Evolutionary conservation across 768 basidiomycete species (phyloP).

Genomic region (Coprinellus aureogranulatus): DNA sequence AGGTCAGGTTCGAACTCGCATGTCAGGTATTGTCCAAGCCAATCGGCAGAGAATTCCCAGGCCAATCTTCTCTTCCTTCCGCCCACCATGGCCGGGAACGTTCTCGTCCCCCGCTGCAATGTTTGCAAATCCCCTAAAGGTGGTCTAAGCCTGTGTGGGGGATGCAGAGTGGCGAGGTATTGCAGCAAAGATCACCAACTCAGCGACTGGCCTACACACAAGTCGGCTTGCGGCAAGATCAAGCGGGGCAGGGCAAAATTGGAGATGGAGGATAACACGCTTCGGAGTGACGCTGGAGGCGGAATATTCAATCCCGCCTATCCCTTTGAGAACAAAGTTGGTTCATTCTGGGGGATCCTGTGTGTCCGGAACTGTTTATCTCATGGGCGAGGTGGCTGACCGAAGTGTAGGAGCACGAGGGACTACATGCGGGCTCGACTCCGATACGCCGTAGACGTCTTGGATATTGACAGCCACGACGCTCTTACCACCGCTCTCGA

Average conservation of each 20-base stretch:
- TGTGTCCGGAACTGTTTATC: not conserved
- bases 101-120: not conserved
- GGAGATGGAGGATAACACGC: slow-evolving; percentile 4
- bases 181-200: slow-evolving; percentile 11
- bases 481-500: slow-evolving; percentile 1
- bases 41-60: not conserved
- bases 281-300: not conserved
- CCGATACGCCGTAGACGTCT: not conserved
- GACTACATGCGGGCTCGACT: slow-evolving; percentile 12
- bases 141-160: not conserved
- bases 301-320: not conserved
- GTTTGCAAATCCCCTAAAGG: not conserved
- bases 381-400: not conserved
- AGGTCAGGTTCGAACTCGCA: not conserved
- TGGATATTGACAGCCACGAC: slow-evolving; percentile 3
- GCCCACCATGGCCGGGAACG: not conserved
- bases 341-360: slow-evolving; percentile 12
- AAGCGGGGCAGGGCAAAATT: not conserved
- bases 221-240: slow-evolving; percentile 3
- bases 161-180: slow-evolving; percentile 10
- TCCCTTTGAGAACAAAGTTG: slow-evolving; percentile 10
- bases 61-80: not conserved
- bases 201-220: slow-evolving; percentile 7
- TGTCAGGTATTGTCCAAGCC: too few species aligned
- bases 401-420: not conserved